Conservation (phyloP, 1,284 basidiomycete genomes). For the Apiotrichum sp. region DNA sequence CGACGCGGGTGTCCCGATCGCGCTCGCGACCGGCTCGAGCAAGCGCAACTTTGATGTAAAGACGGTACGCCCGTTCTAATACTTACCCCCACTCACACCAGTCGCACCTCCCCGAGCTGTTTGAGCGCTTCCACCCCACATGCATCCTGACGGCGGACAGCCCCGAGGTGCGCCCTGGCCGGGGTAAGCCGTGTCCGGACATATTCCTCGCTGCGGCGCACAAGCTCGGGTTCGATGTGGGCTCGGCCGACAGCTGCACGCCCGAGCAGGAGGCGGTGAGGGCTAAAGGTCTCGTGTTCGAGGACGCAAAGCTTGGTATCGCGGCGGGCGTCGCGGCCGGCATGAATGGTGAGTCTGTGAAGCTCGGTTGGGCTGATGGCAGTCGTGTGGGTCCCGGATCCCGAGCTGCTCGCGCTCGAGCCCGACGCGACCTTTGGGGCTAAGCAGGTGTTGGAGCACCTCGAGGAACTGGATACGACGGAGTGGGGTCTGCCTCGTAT, state of each 20-base stretch:
- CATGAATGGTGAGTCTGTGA: conserved; percentile 42
- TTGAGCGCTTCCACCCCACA: conserved; percentile 39
- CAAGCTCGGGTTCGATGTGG: conserved; percentile 42
- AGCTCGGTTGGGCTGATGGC: background rate
- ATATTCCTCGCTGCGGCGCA: conserved; percentile 47
- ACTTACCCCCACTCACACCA: conserved; percentile 9
- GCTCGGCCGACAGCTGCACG: conserved; percentile 30
- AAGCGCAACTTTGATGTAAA: conserved; percentile 33
- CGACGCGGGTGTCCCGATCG: conserved; percentile 42
- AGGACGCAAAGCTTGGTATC: conserved; percentile 44
- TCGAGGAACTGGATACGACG: conserved; percentile 39
- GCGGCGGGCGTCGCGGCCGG: conserved; percentile 44
- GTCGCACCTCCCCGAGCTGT: conserved; percentile 45
- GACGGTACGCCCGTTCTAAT: conserved; percentile 31
- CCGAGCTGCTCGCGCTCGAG: conserved; percentile 36
- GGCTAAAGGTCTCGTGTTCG: conserved; percentile 43
- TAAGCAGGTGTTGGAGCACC: conserved; percentile 30
- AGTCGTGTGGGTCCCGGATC: conserved; percentile 48
- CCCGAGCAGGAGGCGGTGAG: conserved; percentile 34
- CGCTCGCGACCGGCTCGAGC: conserved; percentile 46
- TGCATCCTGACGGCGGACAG: conserved; percentile 44
- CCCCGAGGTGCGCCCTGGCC: conserved; percentile 38
- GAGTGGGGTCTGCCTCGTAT: conserved; percentile 41
- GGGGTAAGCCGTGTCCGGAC: conserved; percentile 45
- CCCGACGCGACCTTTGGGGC: conserved; percentile 40